Conservation (phyloP, 495 filamentous ascomycete species). For the Barbatosphaeria neglecta region DNA sequence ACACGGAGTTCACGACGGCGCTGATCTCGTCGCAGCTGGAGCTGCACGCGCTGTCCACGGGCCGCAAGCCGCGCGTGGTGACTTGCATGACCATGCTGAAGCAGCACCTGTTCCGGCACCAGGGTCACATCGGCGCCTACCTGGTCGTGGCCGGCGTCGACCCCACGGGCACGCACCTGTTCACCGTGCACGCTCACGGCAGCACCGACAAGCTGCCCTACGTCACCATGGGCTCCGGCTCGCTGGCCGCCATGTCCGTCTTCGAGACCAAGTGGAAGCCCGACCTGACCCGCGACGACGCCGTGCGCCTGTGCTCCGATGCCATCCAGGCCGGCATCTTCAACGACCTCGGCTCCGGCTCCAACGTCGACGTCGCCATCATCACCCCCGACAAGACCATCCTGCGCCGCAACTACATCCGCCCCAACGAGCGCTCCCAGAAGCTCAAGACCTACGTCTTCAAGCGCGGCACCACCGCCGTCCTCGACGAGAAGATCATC, state of each 20-base stretch:
- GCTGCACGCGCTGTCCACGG: slow-evolving; percentile 87
- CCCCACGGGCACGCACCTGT: slow-evolving; percentile 89
- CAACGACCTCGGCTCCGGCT: slow-evolving; percentile 95
- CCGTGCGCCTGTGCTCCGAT: slow-evolving; percentile 68
- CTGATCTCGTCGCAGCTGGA: slow-evolving; percentile 98
- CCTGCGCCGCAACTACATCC: slow-evolving; percentile 80
- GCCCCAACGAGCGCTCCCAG: slow-evolving; percentile 78
- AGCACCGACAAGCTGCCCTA: slow-evolving; percentile 98
- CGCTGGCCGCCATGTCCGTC: slow-evolving; percentile 91
- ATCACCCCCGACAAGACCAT: slow-evolving; percentile 91
- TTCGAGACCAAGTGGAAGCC: slow-evolving; percentile 96
- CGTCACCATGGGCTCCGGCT: slow-evolving; percentile 97
- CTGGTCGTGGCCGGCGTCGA: slow-evolving; percentile 96
- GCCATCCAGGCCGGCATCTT: slow-evolving; percentile 97
- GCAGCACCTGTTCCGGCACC: slow-evolving; percentile 97
- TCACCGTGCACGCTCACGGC: slow-evolving; percentile 97
- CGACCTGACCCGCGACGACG: slow-evolving; percentile 64
- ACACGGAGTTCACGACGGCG: slow-evolving; percentile 98
- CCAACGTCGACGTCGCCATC: slow-evolving; percentile 93
- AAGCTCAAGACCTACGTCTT: slow-evolving; percentile 94
- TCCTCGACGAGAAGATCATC: slow-evolving; percentile 87
- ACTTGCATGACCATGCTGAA: slow-evolving; percentile 99
- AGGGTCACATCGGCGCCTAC: slow-evolving; percentile 97
- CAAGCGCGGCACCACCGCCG: slow-evolving; percentile 77
- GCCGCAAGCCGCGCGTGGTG: slow-evolving; percentile 90